phyloP scores from a whole-genome alignment of 805 yeast genomes.

The Myxozyma sirexii region DNA sequence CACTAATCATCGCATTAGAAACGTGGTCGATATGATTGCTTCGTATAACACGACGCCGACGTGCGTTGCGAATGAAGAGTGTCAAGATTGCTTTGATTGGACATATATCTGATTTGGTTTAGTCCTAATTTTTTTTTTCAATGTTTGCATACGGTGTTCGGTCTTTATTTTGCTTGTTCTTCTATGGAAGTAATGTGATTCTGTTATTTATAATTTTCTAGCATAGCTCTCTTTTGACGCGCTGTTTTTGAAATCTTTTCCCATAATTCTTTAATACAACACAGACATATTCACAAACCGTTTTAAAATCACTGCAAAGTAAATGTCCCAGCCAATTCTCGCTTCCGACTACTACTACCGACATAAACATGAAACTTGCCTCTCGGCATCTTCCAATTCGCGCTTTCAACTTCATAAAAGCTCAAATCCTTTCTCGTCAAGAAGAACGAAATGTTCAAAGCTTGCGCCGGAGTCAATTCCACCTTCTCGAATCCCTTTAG shows the following conservation, averaged over 20 bases:
- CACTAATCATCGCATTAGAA: slow-evolving; percentile 86
- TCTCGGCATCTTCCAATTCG: slow-evolving; percentile 61
- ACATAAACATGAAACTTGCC: slow-evolving; percentile 58
- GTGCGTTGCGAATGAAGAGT: slow-evolving; percentile 47
- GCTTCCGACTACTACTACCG: slow-evolving; percentile 40
- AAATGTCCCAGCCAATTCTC: slow-evolving; percentile 7
- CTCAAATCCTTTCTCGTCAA: slow-evolving; percentile 57
- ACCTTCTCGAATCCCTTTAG: slow-evolving; percentile 63
- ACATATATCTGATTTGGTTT: slow-evolving; percentile 15
- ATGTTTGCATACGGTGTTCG: slow-evolving; percentile 14
- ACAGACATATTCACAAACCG: background rate
- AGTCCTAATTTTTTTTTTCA: background rate
- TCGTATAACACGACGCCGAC: slow-evolving; percentile 76
- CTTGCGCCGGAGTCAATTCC: slow-evolving; percentile 48
- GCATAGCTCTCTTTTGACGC: background rate
- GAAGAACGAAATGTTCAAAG: slow-evolving; percentile 47
- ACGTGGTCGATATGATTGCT: slow-evolving; percentile 75
- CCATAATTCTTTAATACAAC: background rate
- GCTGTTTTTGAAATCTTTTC: no score
- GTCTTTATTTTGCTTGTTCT: background rate
- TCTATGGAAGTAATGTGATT: background rate
- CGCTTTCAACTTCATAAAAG: slow-evolving; percentile 57
- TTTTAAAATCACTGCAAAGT: slow-evolving; percentile 1
- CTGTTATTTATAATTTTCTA: background rate
- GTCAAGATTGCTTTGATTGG: slow-evolving; percentile 36